phyloP scores from a whole-genome alignment of 345 rosid species.

The Moringa oleifera region DNA sequence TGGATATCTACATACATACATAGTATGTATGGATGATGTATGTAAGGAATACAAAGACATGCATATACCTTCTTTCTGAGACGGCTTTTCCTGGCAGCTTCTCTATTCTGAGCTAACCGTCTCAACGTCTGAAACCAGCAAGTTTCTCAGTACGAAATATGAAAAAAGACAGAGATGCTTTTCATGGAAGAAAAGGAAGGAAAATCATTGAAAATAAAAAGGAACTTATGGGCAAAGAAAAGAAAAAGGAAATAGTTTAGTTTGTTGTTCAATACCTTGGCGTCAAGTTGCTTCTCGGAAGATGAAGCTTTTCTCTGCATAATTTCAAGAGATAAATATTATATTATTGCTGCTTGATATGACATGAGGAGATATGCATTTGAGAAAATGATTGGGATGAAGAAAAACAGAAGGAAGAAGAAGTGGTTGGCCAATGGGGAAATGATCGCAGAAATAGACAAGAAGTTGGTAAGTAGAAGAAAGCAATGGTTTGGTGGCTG shows the following conservation, averaged over 20 bases:
- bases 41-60: neutral
- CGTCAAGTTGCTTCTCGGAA: slow-evolving; percentile 83
- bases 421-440: slow-evolving; percentile 12
- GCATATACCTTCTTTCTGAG: slow-evolving; percentile 83
- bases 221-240: neutral
- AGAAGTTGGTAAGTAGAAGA: slow-evolving; percentile 19
- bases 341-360: neutral
- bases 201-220: neutral
- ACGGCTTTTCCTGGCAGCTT: slow-evolving; percentile 98
- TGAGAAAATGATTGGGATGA: neutral
- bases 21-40: too few relatives aligned
- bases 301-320: slow-evolving; percentile 79
- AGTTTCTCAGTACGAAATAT: slow-evolving; percentile 1
- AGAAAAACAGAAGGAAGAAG: neutral
- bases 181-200: too few relatives aligned
- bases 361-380: neutral
- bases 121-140: slow-evolving; percentile 71
- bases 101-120: slow-evolving; percentile 99
- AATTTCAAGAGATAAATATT: slow-evolving; percentile 14
- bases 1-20: neutral
- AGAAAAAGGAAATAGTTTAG: slow-evolving; percentile 3
- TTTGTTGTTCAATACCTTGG: slow-evolving; percentile 53
- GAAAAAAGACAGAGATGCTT: too few relatives aligned
- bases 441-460: slow-evolving; percentile 4
- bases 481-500: slow-evolving; percentile 12